phyloP scores from a whole-genome alignment of 305 asterid genomes.

The Plantago lanceolata region DNA sequence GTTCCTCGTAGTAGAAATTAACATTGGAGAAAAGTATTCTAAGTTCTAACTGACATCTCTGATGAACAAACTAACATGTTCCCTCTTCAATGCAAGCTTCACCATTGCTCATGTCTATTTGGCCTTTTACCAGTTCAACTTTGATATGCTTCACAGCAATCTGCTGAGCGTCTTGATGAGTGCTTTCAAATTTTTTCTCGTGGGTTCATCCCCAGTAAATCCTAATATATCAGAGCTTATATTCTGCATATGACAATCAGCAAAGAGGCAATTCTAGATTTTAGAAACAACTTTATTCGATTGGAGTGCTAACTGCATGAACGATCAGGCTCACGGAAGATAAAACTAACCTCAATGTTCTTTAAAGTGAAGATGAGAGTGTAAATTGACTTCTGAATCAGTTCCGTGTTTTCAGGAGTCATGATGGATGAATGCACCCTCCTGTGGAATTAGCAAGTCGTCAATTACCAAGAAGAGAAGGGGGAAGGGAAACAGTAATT shows the following conservation, averaged over 20 bases:
- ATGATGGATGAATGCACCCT: slow-evolving; percentile 63
- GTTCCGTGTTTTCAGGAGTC: slow-evolving; percentile 88
- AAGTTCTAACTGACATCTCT: neutral
- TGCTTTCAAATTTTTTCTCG: slow-evolving; percentile 69
- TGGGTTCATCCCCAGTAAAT: slow-evolving; percentile 87
- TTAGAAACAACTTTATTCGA: slow-evolving; percentile 10
- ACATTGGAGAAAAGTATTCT: neutral
- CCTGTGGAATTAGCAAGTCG: slow-evolving; percentile 42
- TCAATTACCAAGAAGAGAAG: neutral
- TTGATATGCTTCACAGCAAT: slow-evolving; percentile 36
- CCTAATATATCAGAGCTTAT: slow-evolving; percentile 79
- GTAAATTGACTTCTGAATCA: slow-evolving; percentile 70
- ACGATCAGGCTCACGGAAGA: slow-evolving; percentile 13
- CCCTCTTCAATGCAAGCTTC: neutral
- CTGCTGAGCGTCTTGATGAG: slow-evolving; percentile 88
- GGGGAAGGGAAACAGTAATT: neutral
- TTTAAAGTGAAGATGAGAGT: slow-evolving; percentile 79
- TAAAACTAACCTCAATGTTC: slow-evolving; percentile 60
- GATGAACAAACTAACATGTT: neutral
- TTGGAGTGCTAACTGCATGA: slow-evolving; percentile 6
- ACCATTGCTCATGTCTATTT: neutral
- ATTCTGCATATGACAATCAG: slow-evolving; percentile 45
- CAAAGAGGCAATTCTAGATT: slow-evolving; percentile 4
- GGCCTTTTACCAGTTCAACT: too few relatives aligned
- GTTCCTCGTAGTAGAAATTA: neutral